phyloP scores from a whole-genome alignment of 108 stramenopile species.

The Nannochloropsis gaditana region DNA sequence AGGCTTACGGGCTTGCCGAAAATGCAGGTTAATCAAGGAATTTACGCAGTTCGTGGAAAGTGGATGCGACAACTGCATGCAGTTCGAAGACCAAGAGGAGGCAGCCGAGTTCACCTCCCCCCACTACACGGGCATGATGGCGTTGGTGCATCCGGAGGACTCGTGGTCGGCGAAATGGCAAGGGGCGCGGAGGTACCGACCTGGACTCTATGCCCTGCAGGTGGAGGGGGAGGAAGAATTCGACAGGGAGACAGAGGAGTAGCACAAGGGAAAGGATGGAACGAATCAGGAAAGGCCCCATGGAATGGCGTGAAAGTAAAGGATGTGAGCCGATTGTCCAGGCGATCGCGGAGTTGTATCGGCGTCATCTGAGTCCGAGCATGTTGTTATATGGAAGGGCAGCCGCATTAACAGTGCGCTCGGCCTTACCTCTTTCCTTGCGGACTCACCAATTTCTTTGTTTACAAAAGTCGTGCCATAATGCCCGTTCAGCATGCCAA shows the following conservation, averaged over 20 bases:
- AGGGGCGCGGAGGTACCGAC: not conserved
- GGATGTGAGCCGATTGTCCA: no score
- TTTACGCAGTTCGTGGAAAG: not conserved
- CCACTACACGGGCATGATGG: constrained; percentile 13
- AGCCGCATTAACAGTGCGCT: no score
- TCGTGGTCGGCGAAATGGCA: constrained; percentile 10
- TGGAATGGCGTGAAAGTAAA: no score
- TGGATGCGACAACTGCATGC: not conserved
- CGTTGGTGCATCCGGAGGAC: not conserved
- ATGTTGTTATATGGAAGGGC: no score
- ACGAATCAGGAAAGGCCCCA: no score
- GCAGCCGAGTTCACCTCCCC: not conserved
- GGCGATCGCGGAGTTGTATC: no score
- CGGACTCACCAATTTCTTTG: no score
- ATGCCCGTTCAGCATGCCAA: no score
- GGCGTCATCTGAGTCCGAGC: no score
- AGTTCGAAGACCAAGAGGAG: constrained; percentile 13
- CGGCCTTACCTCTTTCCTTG: no score
- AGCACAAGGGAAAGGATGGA: not conserved
- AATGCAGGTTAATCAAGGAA: constrained; percentile 2
- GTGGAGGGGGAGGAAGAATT: constrained; percentile 1
- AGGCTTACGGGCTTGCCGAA: not conserved
- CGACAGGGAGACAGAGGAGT: not conserved
- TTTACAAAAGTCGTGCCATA: no score
- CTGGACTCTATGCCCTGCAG: not conserved